Conservation (phyloP, 495 filamentous ascomycete species). For the Oidiodendron maius region DNA sequence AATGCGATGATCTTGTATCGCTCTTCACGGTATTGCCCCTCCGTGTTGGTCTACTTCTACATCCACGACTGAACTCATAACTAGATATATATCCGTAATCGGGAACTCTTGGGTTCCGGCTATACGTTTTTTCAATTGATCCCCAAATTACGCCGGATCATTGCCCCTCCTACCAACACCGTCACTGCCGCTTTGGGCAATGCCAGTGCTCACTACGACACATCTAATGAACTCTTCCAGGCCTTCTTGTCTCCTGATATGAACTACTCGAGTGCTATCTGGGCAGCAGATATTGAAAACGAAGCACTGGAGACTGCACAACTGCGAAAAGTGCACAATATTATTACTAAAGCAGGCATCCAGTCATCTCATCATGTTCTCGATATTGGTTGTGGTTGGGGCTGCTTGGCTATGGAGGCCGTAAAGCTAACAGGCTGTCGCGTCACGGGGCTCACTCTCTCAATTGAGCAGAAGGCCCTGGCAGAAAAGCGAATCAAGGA, state of each 20-base stretch:
- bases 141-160: no score
- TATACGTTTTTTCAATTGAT: no score
- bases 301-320: slow-evolving; percentile 61
- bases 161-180: slow-evolving; percentile 62
- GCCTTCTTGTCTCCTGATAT: slow-evolving; percentile 68
- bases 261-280: slow-evolving; percentile 73
- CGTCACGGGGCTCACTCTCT: slow-evolving; percentile 57
- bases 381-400: slow-evolving; percentile 69
- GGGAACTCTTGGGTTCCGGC: no score
- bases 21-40: no score
- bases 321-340: slow-evolving; percentile 53
- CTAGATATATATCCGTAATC: no score
- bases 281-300: slow-evolving; percentile 35
- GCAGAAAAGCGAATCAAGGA: slow-evolving; percentile 51
- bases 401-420: slow-evolving; percentile 58
- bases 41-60: no score
- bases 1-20: no score
- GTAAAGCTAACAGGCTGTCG: slow-evolving; percentile 53
- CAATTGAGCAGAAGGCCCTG: slow-evolving; percentile 52
- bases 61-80: no score
- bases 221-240: slow-evolving; percentile 67
- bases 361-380: slow-evolving; percentile 57
- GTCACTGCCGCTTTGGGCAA: slow-evolving; percentile 59
- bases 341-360: slow-evolving; percentile 55
- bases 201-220: slow-evolving; percentile 67